A percentile compares a stretch with the other conserved stretches of the same genome.
Conservation (phyloP, 2,329 filamentous ascomycete species). For the Diplocarpon rosae region DNA sequence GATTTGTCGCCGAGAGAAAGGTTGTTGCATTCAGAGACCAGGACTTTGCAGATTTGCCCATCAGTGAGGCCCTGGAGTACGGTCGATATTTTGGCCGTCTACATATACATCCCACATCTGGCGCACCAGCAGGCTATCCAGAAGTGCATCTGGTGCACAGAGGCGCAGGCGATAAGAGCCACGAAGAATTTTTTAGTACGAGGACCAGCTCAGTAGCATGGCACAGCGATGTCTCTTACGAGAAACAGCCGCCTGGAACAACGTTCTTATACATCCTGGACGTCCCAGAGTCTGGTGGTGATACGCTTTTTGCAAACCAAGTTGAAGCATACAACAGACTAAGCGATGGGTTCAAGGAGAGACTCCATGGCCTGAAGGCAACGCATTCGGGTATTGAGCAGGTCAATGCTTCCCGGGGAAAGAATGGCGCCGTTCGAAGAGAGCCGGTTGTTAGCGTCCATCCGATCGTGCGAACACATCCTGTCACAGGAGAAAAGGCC, state of each 20-base stretch:
- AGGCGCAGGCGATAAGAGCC: conserved; percentile 50
- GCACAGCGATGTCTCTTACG: conserved; percentile 85
- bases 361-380: conserved; percentile 69
- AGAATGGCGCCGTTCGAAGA: conserved; percentile 60
- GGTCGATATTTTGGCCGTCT: conserved; percentile 70
- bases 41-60: conserved; percentile 60
- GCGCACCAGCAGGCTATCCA: conserved; percentile 61
- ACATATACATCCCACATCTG: conserved; percentile 72
- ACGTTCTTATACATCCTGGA: conserved; percentile 88
- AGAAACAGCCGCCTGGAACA: conserved; percentile 78
- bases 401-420: conserved; percentile 53
- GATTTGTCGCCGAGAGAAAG: conserved; percentile 65
- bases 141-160: conserved; percentile 73
- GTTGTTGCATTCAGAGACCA: conserved; percentile 70
- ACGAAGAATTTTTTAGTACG: conserved; percentile 51
- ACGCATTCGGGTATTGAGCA: conserved; percentile 78
- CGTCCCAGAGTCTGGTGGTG: conserved; percentile 66
- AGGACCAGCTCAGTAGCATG: conserved; percentile 75
- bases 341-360: conserved; percentile 66
- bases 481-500: conserved; percentile 72
- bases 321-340: conserved; percentile 73
- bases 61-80: conserved; percentile 56
- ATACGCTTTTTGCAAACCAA: conserved; percentile 73
- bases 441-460: conserved; percentile 67
- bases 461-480: conserved; percentile 72